Evolutionary conservation across 306 rosid species (phyloP), one percentile per base, ranked within the genome.

Genomic region (Dryas octopetala): DNA sequence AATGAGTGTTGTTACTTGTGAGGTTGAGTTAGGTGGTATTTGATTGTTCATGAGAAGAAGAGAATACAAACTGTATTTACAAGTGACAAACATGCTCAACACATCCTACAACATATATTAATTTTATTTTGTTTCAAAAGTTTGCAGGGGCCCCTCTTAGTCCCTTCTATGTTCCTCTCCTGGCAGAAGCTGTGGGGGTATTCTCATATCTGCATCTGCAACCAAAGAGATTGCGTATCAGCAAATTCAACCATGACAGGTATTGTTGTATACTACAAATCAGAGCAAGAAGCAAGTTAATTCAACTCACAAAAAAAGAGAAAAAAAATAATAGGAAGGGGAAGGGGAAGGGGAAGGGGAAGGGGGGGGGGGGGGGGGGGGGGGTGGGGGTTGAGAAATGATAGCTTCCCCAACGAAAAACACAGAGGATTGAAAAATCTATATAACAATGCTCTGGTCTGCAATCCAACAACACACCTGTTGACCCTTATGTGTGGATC

Each of bases 381-480:
- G 58, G n/a, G 4, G 5, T 1, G 57, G 60, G 8, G 60, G 9
- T 1, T 23, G 61, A 55, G 47, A 10, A 62, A 8, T 14, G 38
- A 47, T n/a, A 68, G 45, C 59, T 51, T 58, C 55, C 66, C 17
- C 5, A 28, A 50, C 32, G 60, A 12, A 48, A 14, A 50, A 0
- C 1, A 23, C 61, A 59, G 38, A 26, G 14, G 63, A 4, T 11
- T 2, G 10, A 5, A 16, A 61, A 38, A 32, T 32, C 15, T 2
- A 6, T 4, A 4, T 40, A 60, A 26, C 7, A 12, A 10, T 74
- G 38, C 9, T 62, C 60, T 17, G 60, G 53, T 43, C 17, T 43
- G 71, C 49, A 51, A 72, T 46, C 67, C 45, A 72, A 46, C 54
- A 41, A 13, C 76, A 72, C 59, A 72, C 62, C 71, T 64, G 52